These are phyloP conservation scores for Helicosporidium sp. DNA, from an alignment of 139 green algal species.

Conservation along the genomic window DNA sequence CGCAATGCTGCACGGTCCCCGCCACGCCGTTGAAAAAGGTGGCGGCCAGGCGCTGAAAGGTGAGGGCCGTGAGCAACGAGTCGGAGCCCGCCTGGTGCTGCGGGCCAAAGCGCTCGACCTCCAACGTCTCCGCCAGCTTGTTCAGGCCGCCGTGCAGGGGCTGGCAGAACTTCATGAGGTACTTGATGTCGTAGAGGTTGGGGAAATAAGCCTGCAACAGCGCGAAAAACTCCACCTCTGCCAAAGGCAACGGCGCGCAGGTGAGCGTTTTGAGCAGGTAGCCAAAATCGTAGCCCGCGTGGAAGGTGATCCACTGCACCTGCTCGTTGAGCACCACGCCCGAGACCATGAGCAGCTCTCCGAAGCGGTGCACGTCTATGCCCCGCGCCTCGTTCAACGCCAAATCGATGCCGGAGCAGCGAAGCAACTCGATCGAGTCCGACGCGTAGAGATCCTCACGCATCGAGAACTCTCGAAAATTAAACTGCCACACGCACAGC, in stretches of 20 bases:
- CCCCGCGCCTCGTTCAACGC: conserved; percentile 56
- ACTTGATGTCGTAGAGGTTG: conserved; percentile 95
- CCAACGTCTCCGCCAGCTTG: conserved; percentile 82
- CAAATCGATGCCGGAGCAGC: conserved; percentile 92
- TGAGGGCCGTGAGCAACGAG: conserved; percentile 68
- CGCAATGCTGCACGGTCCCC: conserved; percentile 41
- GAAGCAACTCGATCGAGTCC: conserved; percentile 93
- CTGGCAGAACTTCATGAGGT: conserved; percentile 86
- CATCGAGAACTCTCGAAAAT: conserved; percentile 90
- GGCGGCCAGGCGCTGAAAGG: conserved; percentile 81
- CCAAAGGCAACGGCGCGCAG: conserved; percentile 54
- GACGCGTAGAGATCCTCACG: conserved; percentile 87
- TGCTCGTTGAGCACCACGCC: conserved; percentile 90
- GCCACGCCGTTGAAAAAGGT: conserved; percentile 62
- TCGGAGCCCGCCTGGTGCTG: conserved; percentile 82
- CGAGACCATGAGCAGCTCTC: conserved; percentile 84
- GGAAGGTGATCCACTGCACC: conserved; percentile 74
- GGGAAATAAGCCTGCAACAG: conserved; percentile 84
- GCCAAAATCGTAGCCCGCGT: conserved; percentile 93
- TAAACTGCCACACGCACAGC: conserved; percentile 97
- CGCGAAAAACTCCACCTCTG: conserved; percentile 86
- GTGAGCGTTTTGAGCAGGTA: conserved; percentile 96
- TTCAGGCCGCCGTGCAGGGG: conserved; percentile 92
- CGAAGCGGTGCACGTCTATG: conserved; percentile 85
- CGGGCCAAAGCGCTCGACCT: conserved; percentile 84